A percentile compares a stretch with the other conserved stretches of the same genome.
Evolutionary conservation across 805 yeast genomes (phyloP).

Genomic region (Schwanniomyces yamadae): DNA sequence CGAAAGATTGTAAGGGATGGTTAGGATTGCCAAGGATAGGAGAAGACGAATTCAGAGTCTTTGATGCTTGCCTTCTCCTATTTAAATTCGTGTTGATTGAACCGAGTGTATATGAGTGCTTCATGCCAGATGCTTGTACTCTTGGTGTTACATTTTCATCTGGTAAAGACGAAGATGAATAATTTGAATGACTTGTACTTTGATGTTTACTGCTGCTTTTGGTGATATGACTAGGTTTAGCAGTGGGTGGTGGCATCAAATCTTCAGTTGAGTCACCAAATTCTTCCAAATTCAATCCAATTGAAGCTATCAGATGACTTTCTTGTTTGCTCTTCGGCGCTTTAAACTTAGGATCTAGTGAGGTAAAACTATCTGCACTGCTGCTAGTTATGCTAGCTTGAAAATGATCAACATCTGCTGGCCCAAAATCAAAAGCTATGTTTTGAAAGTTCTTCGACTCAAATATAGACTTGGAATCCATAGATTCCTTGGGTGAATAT

Average conservation of each 20-base stretch:
- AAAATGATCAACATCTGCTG: not conserved
- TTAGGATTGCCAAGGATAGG: slow-evolving; percentile 9
- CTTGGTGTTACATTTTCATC: not conserved
- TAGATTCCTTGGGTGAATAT: not conserved
- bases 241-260: slow-evolving; percentile 20
- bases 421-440: no score
- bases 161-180: slow-evolving; percentile 5
- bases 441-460: not conserved
- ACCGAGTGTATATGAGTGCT: slow-evolving; percentile 3
- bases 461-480: slow-evolving; percentile 1
- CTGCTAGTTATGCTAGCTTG: slow-evolving; percentile 4
- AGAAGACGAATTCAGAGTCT: not conserved
- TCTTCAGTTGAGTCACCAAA: slow-evolving; percentile 28
- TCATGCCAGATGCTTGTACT: not conserved
- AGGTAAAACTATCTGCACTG: slow-evolving; percentile 10
- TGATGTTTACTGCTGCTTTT: not conserved
- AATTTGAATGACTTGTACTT: not conserved
- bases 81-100: not conserved
- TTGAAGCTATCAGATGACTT: slow-evolving; percentile 11
- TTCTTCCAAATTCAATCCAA: slow-evolving; percentile 30
- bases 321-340: not conserved
- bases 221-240: not conserved
- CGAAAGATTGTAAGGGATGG: slow-evolving; percentile 33
- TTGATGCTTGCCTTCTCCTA: not conserved
- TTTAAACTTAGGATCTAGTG: slow-evolving; percentile 14